Percentiles rank a stretch among this genome's conserved stretches.
Conservation (phyloP, 225 moss, liverwort and hornwort genomes). For the Sphagnum contortum region DNA sequence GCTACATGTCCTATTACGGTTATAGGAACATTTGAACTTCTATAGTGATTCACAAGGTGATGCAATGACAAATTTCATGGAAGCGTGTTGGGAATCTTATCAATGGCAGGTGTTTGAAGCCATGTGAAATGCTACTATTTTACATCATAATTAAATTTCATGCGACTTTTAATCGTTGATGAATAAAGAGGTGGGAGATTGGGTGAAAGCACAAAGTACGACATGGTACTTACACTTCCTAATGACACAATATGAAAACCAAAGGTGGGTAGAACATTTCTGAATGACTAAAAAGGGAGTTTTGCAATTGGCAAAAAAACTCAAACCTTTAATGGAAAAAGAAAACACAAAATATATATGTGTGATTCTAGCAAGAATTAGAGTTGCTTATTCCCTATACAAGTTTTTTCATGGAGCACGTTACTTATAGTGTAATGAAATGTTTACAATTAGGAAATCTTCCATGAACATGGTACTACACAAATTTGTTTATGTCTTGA, state of each 20-base stretch:
- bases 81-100: too few relatives aligned
- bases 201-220: neutral
- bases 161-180: neutral
- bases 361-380: neutral
- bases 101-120: neutral
- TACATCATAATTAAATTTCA: neutral
- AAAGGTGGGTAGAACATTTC: neutral
- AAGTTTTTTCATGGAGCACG: neutral
- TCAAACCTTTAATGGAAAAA: neutral
- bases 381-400: neutral
- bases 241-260: neutral
- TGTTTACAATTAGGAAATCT: neutral
- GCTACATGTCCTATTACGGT: too few relatives aligned
- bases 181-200: neutral
- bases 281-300: neutral
- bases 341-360: neutral
- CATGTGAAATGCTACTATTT: neutral
- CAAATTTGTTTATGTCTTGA: too few relatives aligned
- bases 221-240: constrained; percentile 1
- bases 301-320: neutral
- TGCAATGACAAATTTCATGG: too few relatives aligned
- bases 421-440: neutral
- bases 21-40: too few relatives aligned
- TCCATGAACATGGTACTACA: neutral
- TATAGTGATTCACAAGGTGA: too few relatives aligned